Conservation (phyloP, 352 stramenopile species). For the Globisporangium iwayamae region DNA sequence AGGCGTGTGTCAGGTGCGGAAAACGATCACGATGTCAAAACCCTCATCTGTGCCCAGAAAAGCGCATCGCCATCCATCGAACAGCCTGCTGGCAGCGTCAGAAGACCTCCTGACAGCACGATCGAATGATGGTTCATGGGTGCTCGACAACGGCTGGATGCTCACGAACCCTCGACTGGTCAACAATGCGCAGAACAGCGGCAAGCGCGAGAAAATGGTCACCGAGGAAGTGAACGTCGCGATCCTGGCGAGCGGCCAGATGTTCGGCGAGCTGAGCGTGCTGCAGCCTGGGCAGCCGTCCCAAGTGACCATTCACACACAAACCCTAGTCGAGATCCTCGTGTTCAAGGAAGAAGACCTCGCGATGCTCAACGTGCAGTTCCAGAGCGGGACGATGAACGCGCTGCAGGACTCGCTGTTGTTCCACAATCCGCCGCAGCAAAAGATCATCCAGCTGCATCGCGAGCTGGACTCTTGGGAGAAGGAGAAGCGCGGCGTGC, state of each 20-base stretch:
- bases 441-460: constrained; percentile 66
- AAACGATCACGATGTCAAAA: constrained; percentile 35
- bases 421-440: constrained; percentile 75
- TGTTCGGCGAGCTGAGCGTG: constrained; percentile 73
- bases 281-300: constrained; percentile 62
- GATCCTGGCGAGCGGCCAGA: constrained; percentile 59
- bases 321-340: constrained; percentile 65
- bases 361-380: constrained; percentile 57
- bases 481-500: constrained; percentile 44
- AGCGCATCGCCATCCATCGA: neutral
- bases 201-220: constrained; percentile 17
- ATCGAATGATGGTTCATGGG: constrained; percentile 62
- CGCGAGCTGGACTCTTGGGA: constrained; percentile 48
- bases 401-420: constrained; percentile 69
- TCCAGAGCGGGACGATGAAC: constrained; percentile 72
- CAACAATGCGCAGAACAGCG: constrained; percentile 31
- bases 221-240: constrained; percentile 51
- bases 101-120: constrained; percentile 27
- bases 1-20: constrained; percentile 66
- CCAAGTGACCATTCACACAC: constrained; percentile 50
- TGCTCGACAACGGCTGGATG: constrained; percentile 80
- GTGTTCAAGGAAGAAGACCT: constrained; percentile 53
- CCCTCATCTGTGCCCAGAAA: constrained; percentile 4
- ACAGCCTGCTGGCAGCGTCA: neutral
- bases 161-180: constrained; percentile 72